phyloP scores from a whole-genome alignment of 2,329 filamentous ascomycete genomes.

The Cephalotrichum gorgonifer region DNA sequence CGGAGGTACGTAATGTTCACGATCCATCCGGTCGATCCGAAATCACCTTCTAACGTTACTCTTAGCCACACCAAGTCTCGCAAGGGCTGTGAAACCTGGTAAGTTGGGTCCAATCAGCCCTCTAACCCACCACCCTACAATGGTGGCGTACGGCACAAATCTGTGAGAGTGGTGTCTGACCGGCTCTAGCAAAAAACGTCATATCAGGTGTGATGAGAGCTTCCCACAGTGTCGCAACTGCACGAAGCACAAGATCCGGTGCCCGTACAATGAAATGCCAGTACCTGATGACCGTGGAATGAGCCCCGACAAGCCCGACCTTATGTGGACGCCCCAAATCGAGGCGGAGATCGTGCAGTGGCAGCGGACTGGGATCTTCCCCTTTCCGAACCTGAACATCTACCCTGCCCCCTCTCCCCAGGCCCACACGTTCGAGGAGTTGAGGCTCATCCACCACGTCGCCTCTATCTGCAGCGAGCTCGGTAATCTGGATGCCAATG shows the following conservation, averaged over 20 bases:
- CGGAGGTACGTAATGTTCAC: constrained; percentile 39
- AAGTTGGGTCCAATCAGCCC: constrained; percentile 14
- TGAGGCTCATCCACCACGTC: constrained; percentile 85
- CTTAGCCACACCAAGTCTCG: constrained; percentile 93
- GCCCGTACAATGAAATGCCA: constrained; percentile 89
- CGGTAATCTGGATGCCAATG: constrained; percentile 63
- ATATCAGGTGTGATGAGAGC: constrained; percentile 95
- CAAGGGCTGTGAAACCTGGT: constrained; percentile 94
- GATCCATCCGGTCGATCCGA: not conserved
- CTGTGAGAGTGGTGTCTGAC: not conserved
- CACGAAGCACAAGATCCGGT: constrained; percentile 97
- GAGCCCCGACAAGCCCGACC: constrained; percentile 52
- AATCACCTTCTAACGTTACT: constrained; percentile 11
- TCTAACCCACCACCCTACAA: not conserved
- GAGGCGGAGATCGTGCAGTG: constrained; percentile 73
- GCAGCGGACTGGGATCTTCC: constrained; percentile 75
- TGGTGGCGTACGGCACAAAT: too few species aligned
- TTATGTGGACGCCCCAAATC: constrained; percentile 81
- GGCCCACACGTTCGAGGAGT: constrained; percentile 63
- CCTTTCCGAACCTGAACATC: constrained; percentile 71
- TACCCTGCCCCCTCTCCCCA: constrained; percentile 66
- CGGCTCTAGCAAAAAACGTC: constrained; percentile 63
- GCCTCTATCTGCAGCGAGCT: constrained; percentile 78
- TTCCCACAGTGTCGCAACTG: constrained; percentile 98
- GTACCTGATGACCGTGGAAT: constrained; percentile 51